Percentiles rank a stretch among this genome's conserved stretches.
Conservation (phyloP, 805 yeast genomes). For the Ogataea minuta region DNA sequence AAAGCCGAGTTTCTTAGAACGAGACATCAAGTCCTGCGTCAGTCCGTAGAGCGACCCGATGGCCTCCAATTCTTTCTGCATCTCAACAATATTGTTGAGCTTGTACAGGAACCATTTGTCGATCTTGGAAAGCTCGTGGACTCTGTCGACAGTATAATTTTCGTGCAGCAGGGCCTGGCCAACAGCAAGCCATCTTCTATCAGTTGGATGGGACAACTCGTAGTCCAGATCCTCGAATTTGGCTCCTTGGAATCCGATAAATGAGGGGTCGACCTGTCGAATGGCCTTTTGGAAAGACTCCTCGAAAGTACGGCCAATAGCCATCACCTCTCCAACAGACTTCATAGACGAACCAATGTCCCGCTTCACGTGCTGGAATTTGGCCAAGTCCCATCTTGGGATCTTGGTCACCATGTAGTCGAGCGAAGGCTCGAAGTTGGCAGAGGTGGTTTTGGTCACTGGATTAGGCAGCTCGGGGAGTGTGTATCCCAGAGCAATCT, state of each 20-base stretch:
- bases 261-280: constrained; percentile 94
- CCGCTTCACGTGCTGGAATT: constrained; percentile 93
- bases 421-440: constrained; percentile 95
- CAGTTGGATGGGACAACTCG: constrained; percentile 96
- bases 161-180: constrained; percentile 90
- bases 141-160: constrained; percentile 88
- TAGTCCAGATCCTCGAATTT: constrained; percentile 84
- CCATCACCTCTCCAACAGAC: constrained; percentile 98
- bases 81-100: constrained; percentile 84
- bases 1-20: constrained; percentile 96
- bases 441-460: constrained; percentile 90
- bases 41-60: constrained; percentile 57
- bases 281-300: constrained; percentile 98
- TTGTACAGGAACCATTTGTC: constrained; percentile 97
- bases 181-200: constrained; percentile 91
- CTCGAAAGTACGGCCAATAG: constrained; percentile 95
- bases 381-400: constrained; percentile 98
- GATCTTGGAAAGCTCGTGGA: constrained; percentile 86
- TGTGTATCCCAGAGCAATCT: constrained; percentile 89
- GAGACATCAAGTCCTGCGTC: constrained; percentile 63
- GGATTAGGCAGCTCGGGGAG: constrained; percentile 88
- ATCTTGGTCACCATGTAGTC: constrained; percentile 97
- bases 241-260: constrained; percentile 88
- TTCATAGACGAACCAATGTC: constrained; percentile 87
- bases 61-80: constrained; percentile 76